Evolutionary conservation across 2,329 filamentous ascomycete genomes (phyloP).

Genomic region (Monosporascus sp.): DNA sequence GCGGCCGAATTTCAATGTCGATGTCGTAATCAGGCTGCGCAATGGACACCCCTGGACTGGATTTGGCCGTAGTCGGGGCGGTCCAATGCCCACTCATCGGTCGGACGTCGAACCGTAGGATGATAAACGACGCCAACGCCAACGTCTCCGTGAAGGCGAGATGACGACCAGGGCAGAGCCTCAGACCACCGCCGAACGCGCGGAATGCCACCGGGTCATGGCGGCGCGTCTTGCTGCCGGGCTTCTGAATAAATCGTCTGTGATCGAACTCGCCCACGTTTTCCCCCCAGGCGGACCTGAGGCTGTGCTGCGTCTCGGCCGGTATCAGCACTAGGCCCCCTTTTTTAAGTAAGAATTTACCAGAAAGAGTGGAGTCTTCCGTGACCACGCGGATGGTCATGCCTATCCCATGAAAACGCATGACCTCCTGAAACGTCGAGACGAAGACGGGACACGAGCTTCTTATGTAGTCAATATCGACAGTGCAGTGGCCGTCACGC

Average conservation of each 20-base stretch:
- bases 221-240: neutral
- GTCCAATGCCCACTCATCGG: neutral
- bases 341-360: constrained; percentile 15
- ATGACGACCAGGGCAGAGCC: constrained; percentile 1
- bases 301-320: constrained; percentile 7
- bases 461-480: constrained; percentile 8
- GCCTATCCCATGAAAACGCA: constrained; percentile 5
- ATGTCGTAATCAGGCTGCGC: neutral
- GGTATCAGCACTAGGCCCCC: constrained; percentile 12
- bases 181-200: neutral
- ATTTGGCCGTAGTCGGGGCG: neutral
- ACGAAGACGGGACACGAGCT: constrained; percentile 7
- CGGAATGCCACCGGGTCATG: neutral
- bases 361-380: constrained; percentile 11
- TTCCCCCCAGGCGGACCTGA: constrained; percentile 4
- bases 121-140: neutral
- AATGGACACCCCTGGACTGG: neutral
- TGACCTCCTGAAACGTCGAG: constrained; percentile 11
- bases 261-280: constrained; percentile 3
- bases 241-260: constrained; percentile 1
- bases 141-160: neutral
- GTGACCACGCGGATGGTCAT: constrained; percentile 2
- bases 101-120: neutral
- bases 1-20: neutral
- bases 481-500: neutral